phyloP scores from a whole-genome alignment of 2,329 filamentous ascomycete species.

The Cladophialophora chaetospira region DNA sequence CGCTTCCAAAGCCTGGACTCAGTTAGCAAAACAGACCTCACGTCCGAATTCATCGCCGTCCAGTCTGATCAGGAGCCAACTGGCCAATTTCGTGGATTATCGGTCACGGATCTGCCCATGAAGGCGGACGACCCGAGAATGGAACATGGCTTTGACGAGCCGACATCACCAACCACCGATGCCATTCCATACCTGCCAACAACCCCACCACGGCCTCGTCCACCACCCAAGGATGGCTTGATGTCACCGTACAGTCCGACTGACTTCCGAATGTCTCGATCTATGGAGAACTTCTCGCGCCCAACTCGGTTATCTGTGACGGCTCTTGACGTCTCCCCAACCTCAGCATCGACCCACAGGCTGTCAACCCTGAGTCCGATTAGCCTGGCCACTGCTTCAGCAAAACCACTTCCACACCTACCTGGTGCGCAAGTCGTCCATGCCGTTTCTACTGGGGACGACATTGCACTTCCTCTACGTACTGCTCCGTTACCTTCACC shows the following conservation, averaged over 20 bases:
- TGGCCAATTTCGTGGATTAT: constrained; percentile 55
- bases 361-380: constrained; percentile 19
- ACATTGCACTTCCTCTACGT: constrained; percentile 28
- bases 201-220: constrained; percentile 34
- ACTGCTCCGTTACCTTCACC: constrained; percentile 28
- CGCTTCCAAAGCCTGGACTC: constrained; percentile 57
- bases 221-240: constrained; percentile 28
- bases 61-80: constrained; percentile 55
- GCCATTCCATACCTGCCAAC: constrained; percentile 39
- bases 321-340: constrained; percentile 17
- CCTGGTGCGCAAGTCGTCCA: constrained; percentile 27
- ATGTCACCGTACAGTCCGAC: constrained; percentile 20
- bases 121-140: constrained; percentile 2
- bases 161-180: constrained; percentile 32
- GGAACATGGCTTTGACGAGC: constrained; percentile 12
- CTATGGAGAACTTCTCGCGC: constrained; percentile 56
- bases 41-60: constrained; percentile 56
- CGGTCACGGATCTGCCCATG: constrained; percentile 38
- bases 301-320: constrained; percentile 27
- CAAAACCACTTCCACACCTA: constrained; percentile 26
- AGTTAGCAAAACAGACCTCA: constrained; percentile 54
- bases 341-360: constrained; percentile 1
- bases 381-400: constrained; percentile 11
- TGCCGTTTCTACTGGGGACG: constrained; percentile 32
- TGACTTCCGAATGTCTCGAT: constrained; percentile 40